phyloP scores from a whole-genome alignment of 2,329 filamentous ascomycete species.

The Boeremia exigua region DNA sequence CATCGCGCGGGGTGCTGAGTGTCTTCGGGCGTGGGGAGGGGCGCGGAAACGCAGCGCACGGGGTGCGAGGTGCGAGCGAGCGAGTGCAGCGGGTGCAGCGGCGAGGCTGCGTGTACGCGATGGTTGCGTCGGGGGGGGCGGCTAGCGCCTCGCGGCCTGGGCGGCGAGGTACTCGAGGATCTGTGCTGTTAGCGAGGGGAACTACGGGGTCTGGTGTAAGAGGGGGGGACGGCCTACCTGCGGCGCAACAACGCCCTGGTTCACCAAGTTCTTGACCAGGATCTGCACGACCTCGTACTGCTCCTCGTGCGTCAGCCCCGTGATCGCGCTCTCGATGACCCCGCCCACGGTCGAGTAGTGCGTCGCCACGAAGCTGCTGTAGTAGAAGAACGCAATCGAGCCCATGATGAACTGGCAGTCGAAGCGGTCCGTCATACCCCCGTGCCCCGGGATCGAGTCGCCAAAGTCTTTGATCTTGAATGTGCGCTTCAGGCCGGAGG shows the following conservation, averaged over 20 bases:
- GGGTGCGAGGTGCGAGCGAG: no score
- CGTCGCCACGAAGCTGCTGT: constrained; percentile 92
- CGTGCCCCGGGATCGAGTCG: constrained; percentile 95
- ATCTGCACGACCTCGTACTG: constrained; percentile 79
- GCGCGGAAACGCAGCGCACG: no score
- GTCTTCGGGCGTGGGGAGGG: no score
- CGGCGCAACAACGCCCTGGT: constrained; percentile 64
- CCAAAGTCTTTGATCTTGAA: constrained; percentile 99
- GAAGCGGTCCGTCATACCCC: constrained; percentile 98
- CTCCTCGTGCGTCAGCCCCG: constrained; percentile 83
- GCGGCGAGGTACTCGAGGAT: constrained; percentile 15
- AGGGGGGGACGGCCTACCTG: constrained; percentile 48
- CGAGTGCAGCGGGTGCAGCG: no score
- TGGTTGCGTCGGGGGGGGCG: no score
- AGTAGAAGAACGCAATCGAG: constrained; percentile 98
- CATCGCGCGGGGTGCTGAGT: no score
- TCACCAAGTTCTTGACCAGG: constrained; percentile 67
- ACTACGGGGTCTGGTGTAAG: no score
- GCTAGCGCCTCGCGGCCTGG: constrained; percentile 1
- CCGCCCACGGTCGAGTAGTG: constrained; percentile 84
- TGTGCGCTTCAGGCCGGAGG: constrained; percentile 93
- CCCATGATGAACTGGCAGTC: constrained; percentile 99
- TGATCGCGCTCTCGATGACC: constrained; percentile 90
- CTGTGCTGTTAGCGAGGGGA: no score
- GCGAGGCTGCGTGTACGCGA: no score